phyloP scores from a whole-genome alignment of 2,329 filamentous ascomycete genomes.

The Neonectria punicea region DNA sequence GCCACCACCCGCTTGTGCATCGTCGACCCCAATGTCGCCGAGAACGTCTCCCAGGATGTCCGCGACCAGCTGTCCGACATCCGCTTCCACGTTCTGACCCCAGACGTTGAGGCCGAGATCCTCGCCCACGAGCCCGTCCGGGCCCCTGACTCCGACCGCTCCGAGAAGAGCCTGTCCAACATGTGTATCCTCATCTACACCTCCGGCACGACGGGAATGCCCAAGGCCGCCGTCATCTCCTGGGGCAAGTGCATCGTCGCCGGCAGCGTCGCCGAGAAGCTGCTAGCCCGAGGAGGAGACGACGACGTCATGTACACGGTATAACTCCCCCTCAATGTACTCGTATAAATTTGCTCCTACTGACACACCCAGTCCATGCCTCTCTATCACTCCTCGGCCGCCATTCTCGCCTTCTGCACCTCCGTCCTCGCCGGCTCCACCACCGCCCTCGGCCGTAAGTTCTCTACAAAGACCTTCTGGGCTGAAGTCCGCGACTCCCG shows the following conservation, averaged over 20 bases:
- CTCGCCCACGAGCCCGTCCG: conserved; percentile 62
- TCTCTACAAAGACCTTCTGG: conserved; percentile 83
- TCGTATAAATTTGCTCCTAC: neutral
- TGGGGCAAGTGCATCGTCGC: conserved; percentile 73
- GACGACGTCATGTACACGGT: conserved; percentile 81
- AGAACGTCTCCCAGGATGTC: conserved; percentile 68
- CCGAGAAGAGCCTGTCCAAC: conserved; percentile 60
- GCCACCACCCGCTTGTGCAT: conserved; percentile 75
- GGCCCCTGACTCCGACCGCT: conserved; percentile 66
- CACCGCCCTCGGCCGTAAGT: conserved; percentile 78
- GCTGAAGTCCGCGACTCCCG: conserved; percentile 75
- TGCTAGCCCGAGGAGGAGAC: conserved; percentile 66
- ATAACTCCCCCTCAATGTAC: conserved; percentile 39
- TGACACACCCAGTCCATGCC: conserved; percentile 76
- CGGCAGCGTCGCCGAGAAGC: conserved; percentile 49
- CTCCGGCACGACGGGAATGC: conserved; percentile 85
- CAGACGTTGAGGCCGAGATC: conserved; percentile 66
- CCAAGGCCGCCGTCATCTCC: conserved; percentile 81
- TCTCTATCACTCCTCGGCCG: conserved; percentile 85
- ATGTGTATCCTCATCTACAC: conserved; percentile 85
- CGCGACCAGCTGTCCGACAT: conserved; percentile 60
- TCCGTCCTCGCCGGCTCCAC: conserved; percentile 71
- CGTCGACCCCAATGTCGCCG: conserved; percentile 70
- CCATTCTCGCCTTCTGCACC: conserved; percentile 73
- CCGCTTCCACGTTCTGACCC: conserved; percentile 70